phyloP scores from a whole-genome alignment of 768 basidiomycete genomes.

The Psilocybe cyanescens region DNA sequence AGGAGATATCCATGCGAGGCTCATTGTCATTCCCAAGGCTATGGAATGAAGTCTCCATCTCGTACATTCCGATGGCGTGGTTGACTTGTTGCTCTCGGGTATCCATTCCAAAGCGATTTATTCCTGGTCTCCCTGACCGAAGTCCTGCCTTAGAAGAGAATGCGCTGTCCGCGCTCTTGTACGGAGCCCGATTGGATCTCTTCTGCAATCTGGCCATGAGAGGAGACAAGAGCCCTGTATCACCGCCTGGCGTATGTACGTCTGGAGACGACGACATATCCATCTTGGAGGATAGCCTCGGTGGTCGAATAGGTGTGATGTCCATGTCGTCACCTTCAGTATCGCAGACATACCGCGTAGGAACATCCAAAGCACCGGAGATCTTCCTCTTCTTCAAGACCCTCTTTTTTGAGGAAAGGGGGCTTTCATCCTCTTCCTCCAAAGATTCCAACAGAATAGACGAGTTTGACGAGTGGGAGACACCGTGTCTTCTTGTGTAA shows the following conservation, averaged over 20 bases:
- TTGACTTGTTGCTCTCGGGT: background rate
- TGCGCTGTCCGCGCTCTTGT: background rate
- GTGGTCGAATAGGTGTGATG: background rate
- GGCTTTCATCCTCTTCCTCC: constrained; percentile 29
- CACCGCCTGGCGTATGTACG: background rate
- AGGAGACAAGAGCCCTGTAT: background rate
- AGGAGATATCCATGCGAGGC: background rate
- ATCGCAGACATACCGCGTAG: constrained; percentile 12
- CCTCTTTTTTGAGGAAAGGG: constrained; percentile 18
- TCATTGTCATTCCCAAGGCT: background rate
- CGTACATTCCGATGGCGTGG: background rate
- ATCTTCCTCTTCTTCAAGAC: constrained; percentile 26
- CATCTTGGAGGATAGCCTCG: background rate
- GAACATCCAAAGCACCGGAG: constrained; percentile 6
- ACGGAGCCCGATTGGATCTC: background rate
- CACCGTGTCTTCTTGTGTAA: constrained; percentile 23
- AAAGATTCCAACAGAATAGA: constrained; percentile 20
- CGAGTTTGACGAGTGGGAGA: constrained; percentile 29
- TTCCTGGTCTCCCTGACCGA: background rate
- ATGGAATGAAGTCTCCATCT: background rate
- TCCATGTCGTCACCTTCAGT: constrained; percentile 2
- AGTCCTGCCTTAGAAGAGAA: background rate
- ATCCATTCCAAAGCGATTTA: background rate
- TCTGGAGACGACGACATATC: constrained; percentile 1
- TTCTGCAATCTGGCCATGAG: background rate